Conservation (phyloP, 2,329 filamentous ascomycete genomes). For the Cladophialophora psammophila region DNA sequence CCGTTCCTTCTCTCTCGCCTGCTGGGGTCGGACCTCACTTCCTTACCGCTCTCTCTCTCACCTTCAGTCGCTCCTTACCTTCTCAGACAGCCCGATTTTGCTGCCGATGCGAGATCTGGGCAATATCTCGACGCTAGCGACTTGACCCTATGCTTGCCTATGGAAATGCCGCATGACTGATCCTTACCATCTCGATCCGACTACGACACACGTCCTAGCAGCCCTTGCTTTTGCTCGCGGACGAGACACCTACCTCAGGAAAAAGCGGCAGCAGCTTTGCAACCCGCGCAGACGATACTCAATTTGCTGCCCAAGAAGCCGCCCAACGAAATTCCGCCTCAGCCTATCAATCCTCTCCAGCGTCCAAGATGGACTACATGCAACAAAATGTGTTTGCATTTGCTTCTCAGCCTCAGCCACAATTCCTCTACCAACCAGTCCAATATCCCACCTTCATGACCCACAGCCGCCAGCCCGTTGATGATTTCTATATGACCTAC, state of each 20-base stretch:
- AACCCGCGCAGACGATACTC: not conserved
- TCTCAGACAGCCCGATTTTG: not conserved
- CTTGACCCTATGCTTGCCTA: not conserved
- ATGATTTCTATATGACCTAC: constrained; percentile 30
- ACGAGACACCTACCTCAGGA: not conserved
- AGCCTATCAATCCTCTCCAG: not conserved
- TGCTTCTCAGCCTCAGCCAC: constrained; percentile 34
- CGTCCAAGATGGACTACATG: constrained; percentile 26
- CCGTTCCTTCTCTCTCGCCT: constrained; percentile 13
- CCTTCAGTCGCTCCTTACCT: constrained; percentile 21
- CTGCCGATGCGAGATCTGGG: not conserved
- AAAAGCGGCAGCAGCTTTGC: constrained; percentile 3
- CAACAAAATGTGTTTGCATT: constrained; percentile 31
- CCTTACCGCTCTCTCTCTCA: constrained; percentile 2
- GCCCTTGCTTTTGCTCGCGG: not conserved
- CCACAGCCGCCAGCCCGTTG: constrained; percentile 30
- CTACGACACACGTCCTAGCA: not conserved
- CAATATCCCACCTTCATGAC: constrained; percentile 28
- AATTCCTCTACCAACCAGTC: constrained; percentile 36
- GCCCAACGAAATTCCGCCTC: not conserved
- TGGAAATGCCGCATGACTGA: constrained; percentile 10
- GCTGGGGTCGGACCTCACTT: not conserved
- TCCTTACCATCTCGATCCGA: constrained; percentile 9
- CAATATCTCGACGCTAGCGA: not conserved
- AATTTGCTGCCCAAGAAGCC: not conserved